Base-by-base conservation (phyloP, 2,329 filamentous ascomycete species). In the Pyrenophora seminiperda region DNA sequence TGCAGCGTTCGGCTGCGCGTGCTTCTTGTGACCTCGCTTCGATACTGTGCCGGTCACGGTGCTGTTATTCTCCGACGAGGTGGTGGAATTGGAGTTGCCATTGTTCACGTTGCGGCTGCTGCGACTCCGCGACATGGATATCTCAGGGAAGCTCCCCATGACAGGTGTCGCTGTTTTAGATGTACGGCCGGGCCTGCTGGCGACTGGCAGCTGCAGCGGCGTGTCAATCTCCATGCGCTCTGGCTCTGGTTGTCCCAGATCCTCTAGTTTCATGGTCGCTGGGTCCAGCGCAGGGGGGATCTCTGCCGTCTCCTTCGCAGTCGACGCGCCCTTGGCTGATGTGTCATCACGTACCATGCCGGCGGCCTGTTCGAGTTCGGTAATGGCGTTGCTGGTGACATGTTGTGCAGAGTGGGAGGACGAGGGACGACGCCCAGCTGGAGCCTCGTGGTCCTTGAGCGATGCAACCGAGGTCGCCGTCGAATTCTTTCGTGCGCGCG, bases 401-500 rank as follows among this genome's bases (percentile, higher is more conserved):
- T 66, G 70, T 7, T 65, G 68, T 24, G 66, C 52, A 10, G 71
- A 73, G 41, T 73, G 70, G 5, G 71, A 70, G 11, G 72, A 72
- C 3, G 71, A 70, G 13, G 72, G 71, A 15, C 70, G 69, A 14
- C 63, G 65, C 14, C 50, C 64, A 22, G 52, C 44, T 14, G 62
- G 40, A 32, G 56, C 41, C 11, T 78, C 80, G 52, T 89, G 77
- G 36, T 77, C 77, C 32, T 47, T 63, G 30, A 72, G 85, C 46
- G 83, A 81, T 13, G 62, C 54, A 10, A 67, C 58, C 13, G 72
- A 73, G 31, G 67, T 73, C 5, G 72, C 61, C 3, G 60, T 71
- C 13, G 89, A 90, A 65, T 88, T 92, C 67, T 91, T 90, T 65
- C 91, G 85, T 30, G 85, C 84, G 59, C 90, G 84, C 5, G 88